These are phyloP conservation scores for Trypanosoma rangeli DNA, from an alignment of 208 protist species.

Conservation along the genomic window DNA sequence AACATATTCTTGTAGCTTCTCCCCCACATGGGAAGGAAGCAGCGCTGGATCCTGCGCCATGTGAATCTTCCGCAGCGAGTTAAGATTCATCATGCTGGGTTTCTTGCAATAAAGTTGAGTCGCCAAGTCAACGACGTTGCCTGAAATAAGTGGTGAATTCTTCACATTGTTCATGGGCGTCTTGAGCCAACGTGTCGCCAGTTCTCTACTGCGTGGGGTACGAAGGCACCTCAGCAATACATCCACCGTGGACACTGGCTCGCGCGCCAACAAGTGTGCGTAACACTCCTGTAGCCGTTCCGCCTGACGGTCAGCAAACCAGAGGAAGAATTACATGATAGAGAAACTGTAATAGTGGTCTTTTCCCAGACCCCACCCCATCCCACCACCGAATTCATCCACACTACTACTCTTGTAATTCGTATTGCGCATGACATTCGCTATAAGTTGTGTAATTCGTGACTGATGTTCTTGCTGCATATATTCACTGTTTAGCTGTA, in stretches of 20 bases:
- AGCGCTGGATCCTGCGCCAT: constrained; percentile 10
- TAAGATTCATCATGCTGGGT: constrained; percentile 72
- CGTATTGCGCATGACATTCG: constrained; percentile 22
- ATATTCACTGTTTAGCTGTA: constrained; percentile 57
- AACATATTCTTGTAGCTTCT: constrained; percentile 17
- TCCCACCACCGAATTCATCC: neutral
- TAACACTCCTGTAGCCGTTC: constrained; percentile 38
- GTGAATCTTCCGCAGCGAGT: constrained; percentile 55
- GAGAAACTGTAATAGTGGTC: constrained; percentile 47
- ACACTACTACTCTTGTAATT: neutral
- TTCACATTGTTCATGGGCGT: neutral
- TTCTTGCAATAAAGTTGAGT: constrained; percentile 44
- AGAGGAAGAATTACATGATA: constrained; percentile 81
- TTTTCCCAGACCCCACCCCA: neutral
- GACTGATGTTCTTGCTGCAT: constrained; percentile 11
- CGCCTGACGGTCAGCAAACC: constrained; percentile 48
- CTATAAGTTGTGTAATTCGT: constrained; percentile 10
- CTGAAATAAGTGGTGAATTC: neutral
- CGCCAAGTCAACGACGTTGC: constrained; percentile 16
- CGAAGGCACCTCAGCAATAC: constrained; percentile 68
- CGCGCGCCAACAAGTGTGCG: constrained; percentile 59
- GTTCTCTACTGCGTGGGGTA: constrained; percentile 30
- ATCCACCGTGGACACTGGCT: constrained; percentile 55
- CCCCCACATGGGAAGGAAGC: neutral
- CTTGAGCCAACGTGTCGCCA: constrained; percentile 33